Evolutionary conservation across 225 moss, liverwort and hornwort species (phyloP), one percentile per base, ranked within the genome.

Genomic region (Marchantia polymorpha): DNA sequence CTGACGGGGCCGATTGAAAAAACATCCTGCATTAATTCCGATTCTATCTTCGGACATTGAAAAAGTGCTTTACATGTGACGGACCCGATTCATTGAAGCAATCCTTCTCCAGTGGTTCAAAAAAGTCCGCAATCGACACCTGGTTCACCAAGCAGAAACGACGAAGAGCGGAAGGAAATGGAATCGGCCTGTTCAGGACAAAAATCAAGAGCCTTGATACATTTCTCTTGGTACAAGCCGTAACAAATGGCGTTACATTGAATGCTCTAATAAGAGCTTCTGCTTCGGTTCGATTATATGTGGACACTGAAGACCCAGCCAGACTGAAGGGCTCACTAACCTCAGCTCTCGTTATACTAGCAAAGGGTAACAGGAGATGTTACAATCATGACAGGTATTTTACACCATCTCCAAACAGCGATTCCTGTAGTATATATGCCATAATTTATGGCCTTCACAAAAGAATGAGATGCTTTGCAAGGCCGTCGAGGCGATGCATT

Each of bases 381-480:
- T 25, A 56, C 27, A 13, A 19, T 39, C 74, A 58, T 7, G 52
- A 58, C 54, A 74, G 75, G 54, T 69, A 59, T 30, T 55, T 7
- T 59, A 75, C 75, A 75, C 27, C 23, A 74, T 56, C 39, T 75
- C 75, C 29, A 58, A 17, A 53, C 5, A 30, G 19, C 58, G 31
- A 58, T 22, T 58, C 53, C 58, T 73, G 53, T 53, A 75, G 55
- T 2, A 39, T 55, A 59, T 58, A 75, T 46, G 75, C 75, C 58
- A 75, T 46, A 58, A 19, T 59, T 56, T 59, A 75, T 75, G 75
- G 75, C 75, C 52, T 55, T 59, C 75, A 75, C 75, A 75, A 75
- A 59, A 29, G 72, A 72, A 75, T 75, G 75, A 59, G 31, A 39
- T 59, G 31, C 31, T 30, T 75, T 58, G 74, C 59, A 59, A 22